phyloP scores from a whole-genome alignment of 2,329 filamentous ascomycete genomes.

The Epicoccum sorghinum region DNA sequence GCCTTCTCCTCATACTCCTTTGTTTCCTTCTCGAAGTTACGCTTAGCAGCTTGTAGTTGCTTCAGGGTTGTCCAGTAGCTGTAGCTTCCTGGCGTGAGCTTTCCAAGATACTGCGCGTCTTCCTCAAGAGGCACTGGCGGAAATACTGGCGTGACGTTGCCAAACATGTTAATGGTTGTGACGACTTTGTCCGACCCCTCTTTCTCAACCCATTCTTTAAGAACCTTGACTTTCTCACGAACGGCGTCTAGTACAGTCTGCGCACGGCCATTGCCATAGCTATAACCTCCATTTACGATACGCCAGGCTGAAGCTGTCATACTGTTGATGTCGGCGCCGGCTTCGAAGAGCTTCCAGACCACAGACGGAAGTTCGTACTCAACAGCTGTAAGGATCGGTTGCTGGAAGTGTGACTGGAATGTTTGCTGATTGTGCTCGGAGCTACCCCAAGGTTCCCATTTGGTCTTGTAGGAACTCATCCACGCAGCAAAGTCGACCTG shows the following conservation, averaged over 20 bases:
- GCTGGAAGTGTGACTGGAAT: constrained; percentile 59
- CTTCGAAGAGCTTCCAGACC: constrained; percentile 64
- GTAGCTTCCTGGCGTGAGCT: constrained; percentile 63
- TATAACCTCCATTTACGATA: constrained; percentile 29
- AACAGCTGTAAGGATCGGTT: constrained; percentile 71
- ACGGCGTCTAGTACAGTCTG: constrained; percentile 67
- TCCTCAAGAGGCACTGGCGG: constrained; percentile 45
- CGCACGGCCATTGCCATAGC: constrained; percentile 47
- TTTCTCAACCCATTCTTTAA: constrained; percentile 17
- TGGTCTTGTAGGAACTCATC: constrained; percentile 61
- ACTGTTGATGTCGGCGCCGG: constrained; percentile 70
- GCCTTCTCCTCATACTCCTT: constrained; percentile 37
- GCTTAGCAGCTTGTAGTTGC: constrained; percentile 48
- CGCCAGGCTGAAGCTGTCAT: constrained; percentile 53
- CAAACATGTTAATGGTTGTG: background rate
- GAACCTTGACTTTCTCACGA: constrained; percentile 54
- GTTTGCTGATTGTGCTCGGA: constrained; percentile 56
- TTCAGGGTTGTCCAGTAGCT: constrained; percentile 59
- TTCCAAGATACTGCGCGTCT: constrained; percentile 58
- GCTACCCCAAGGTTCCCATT: constrained; percentile 44
- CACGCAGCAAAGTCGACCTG: constrained; percentile 68
- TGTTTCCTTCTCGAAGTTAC: constrained; percentile 45
- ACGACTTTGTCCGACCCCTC: background rate
- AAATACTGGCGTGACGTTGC: background rate
- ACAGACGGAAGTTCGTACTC: constrained; percentile 58